Evolutionary conservation across 768 basidiomycete genomes (phyloP).

Genomic region (Pleurotus citrinopileatus): DNA sequence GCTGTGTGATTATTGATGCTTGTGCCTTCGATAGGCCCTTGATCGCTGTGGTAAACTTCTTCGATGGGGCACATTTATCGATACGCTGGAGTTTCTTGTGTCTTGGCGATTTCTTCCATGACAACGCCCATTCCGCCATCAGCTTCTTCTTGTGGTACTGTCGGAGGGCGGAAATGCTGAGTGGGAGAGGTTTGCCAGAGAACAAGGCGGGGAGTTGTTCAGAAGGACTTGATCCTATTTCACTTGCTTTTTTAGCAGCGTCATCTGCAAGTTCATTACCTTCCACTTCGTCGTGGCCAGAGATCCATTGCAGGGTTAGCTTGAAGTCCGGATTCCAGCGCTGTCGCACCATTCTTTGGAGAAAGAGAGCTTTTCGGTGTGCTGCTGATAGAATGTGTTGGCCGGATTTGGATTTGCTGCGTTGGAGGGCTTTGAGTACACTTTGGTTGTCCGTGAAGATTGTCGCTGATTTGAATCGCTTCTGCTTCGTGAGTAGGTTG

Average conservation of each 20-base stretch:
- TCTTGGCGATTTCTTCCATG: background rate
- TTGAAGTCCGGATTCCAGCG: background rate
- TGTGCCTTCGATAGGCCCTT: background rate
- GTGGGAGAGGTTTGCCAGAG: background rate
- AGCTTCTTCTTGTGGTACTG: background rate
- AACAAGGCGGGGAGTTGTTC: background rate
- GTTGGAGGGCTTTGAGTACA: background rate
- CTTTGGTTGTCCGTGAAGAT: background rate
- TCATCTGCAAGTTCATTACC: background rate
- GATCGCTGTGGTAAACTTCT: background rate
- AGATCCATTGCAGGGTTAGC: background rate
- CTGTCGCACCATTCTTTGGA: background rate
- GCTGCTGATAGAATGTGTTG: background rate
- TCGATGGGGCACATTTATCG: background rate
- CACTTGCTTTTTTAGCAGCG: background rate
- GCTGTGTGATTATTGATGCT: background rate
- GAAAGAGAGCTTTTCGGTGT: background rate
- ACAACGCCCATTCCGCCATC: background rate
- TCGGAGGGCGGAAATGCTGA: background rate
- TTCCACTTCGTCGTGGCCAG: background rate
- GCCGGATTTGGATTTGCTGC: background rate
- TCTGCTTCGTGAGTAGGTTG: background rate
- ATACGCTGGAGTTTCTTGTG: background rate
- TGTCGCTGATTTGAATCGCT: background rate
- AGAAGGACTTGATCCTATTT: background rate